phyloP scores from a whole-genome alignment of 1,284 basidiomycete genomes.

The Marasmius oreades region DNA sequence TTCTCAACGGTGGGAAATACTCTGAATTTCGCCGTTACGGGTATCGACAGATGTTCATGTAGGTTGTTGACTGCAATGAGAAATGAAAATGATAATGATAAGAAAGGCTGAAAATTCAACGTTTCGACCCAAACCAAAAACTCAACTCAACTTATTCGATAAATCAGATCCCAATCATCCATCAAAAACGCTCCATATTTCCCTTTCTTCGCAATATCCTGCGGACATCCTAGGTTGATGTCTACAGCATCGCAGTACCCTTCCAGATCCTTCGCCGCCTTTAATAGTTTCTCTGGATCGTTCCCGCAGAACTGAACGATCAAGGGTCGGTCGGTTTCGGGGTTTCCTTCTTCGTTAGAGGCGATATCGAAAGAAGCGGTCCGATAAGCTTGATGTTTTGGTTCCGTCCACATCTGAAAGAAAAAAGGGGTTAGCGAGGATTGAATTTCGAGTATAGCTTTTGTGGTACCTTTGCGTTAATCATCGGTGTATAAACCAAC shows the following conservation, averaged over 20 bases:
- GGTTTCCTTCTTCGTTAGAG: slow-evolving; percentile 65
- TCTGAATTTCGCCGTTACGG: slow-evolving; percentile 96
- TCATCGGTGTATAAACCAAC: slow-evolving; percentile 96
- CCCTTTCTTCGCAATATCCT: slow-evolving; percentile 89
- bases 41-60: slow-evolving; percentile 80
- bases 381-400: slow-evolving; percentile 50
- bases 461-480: slow-evolving; percentile 78
- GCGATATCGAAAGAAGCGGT: slow-evolving; percentile 69
- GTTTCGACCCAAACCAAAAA: no score
- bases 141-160: slow-evolving; percentile 79
- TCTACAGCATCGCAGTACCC: slow-evolving; percentile 88
- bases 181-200: slow-evolving; percentile 90
- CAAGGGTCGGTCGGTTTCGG: slow-evolving; percentile 71
- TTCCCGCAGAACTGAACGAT: slow-evolving; percentile 96
- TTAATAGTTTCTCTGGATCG: slow-evolving; percentile 75
- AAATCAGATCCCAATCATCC: slow-evolving; percentile 92
- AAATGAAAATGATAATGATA: neutral
- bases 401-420: slow-evolving; percentile 61
- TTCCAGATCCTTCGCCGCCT: slow-evolving; percentile 73
- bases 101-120: slow-evolving; percentile 27
- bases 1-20: slow-evolving; percentile 85
- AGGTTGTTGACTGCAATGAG: slow-evolving; percentile 68
- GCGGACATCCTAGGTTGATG: slow-evolving; percentile 94
- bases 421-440: slow-evolving; percentile 3
- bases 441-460: neutral